phyloP scores from a whole-genome alignment of 2,329 filamentous ascomycete genomes.

The Diaporthe sp. region DNA sequence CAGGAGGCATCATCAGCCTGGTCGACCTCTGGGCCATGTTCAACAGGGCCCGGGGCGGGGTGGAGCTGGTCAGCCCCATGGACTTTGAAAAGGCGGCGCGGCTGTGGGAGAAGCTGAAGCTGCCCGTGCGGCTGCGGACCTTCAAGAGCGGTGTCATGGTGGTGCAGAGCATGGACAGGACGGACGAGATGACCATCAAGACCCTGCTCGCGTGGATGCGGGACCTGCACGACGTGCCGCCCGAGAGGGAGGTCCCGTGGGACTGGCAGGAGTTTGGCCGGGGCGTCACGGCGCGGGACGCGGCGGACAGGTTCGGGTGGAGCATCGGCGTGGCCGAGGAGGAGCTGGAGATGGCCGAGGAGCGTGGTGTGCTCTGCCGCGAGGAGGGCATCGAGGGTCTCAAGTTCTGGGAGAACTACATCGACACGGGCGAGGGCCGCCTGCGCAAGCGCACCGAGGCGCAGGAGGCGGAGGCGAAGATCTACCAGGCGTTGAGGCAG shows the following conservation, averaged over 20 bases:
- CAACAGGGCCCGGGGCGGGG: slow-evolving; percentile 91
- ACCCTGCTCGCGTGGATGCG: slow-evolving; percentile 83
- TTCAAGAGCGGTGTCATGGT: slow-evolving; percentile 97
- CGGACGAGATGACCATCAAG: slow-evolving; percentile 89
- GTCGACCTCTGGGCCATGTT: slow-evolving; percentile 96
- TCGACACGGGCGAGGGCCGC: slow-evolving; percentile 61
- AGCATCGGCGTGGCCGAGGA: slow-evolving; percentile 96
- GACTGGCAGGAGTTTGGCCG: slow-evolving; percentile 84
- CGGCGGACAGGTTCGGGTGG: slow-evolving; percentile 93
- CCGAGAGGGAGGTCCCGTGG: slow-evolving; percentile 77
- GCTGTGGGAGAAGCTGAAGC: slow-evolving; percentile 87
- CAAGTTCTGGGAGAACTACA: slow-evolving; percentile 91
- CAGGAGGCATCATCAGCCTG: slow-evolving; percentile 89
- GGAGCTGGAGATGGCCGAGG: slow-evolving; percentile 97
- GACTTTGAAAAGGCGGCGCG: slow-evolving; percentile 93
- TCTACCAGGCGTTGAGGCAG: slow-evolving; percentile 60
- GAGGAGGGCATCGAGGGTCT: slow-evolving; percentile 93
- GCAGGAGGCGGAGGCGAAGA: slow-evolving; percentile 55
- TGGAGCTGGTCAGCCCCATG: slow-evolving; percentile 91
- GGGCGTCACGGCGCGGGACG: slow-evolving; percentile 90
- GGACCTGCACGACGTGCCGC: slow-evolving; percentile 77
- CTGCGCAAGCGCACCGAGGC: slow-evolving; percentile 48
- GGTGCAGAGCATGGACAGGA: slow-evolving; percentile 89
- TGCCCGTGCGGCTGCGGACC: slow-evolving; percentile 87
- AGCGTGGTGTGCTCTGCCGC: slow-evolving; percentile 86